These are phyloP conservation scores for Hyaloscypha bicolor DNA, from an alignment of 495 filamentous ascomycete genomes.

Conservation along the genomic window DNA sequence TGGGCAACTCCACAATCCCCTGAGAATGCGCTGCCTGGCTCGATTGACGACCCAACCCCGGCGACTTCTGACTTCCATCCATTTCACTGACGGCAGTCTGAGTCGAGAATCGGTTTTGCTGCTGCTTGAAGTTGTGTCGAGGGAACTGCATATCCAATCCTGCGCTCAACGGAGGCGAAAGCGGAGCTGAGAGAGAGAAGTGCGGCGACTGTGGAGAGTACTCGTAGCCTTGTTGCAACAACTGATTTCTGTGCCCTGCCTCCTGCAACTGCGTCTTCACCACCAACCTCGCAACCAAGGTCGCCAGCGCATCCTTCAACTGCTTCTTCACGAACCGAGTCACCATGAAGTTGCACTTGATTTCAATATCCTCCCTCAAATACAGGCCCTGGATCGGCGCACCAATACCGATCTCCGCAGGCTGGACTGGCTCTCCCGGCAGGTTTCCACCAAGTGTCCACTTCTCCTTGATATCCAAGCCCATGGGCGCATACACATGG, in stretches of 20 bases:
- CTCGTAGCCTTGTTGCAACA: slow-evolving; percentile 18
- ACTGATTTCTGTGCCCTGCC: slow-evolving; percentile 20
- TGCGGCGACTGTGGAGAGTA: slow-evolving; percentile 9
- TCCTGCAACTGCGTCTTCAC: slow-evolving; percentile 52
- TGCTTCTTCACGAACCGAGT: slow-evolving; percentile 73
- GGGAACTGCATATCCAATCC: slow-evolving; percentile 10
- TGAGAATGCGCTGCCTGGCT: neutral
- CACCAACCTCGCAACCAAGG: slow-evolving; percentile 67
- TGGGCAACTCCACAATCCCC: neutral
- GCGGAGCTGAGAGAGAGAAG: slow-evolving; percentile 4
- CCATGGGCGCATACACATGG: slow-evolving; percentile 70
- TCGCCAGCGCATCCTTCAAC: slow-evolving; percentile 67
- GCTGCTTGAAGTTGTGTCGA: neutral
- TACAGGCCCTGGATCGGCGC: slow-evolving; percentile 68
- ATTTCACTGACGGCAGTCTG: slow-evolving; percentile 12
- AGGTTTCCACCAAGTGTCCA: slow-evolving; percentile 65
- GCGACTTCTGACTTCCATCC: slow-evolving; percentile 11
- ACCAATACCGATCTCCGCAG: slow-evolving; percentile 61
- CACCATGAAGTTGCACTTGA: slow-evolving; percentile 75
- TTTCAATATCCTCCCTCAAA: slow-evolving; percentile 74
- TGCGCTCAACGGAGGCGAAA: slow-evolving; percentile 11
- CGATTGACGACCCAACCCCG: neutral
- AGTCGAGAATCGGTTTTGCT: neutral
- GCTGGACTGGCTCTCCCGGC: slow-evolving; percentile 60
- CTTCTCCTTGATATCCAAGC: slow-evolving; percentile 70